Percentiles rank a stretch among this genome's conserved stretches.
Conservation (phyloP, 306 rosid species). For the Rosa lucieae region DNA sequence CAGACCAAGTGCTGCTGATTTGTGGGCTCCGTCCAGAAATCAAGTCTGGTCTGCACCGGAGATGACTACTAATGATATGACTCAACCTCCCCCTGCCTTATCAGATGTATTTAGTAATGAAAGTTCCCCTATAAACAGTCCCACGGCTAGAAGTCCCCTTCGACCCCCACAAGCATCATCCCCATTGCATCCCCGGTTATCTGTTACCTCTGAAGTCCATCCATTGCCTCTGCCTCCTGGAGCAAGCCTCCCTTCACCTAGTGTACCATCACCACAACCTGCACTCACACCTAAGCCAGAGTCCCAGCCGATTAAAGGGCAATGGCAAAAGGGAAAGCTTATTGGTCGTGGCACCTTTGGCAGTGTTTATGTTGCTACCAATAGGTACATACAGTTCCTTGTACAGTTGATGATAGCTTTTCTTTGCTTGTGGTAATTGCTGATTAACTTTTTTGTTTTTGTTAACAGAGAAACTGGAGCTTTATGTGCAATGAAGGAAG, state of each 20-base stretch:
- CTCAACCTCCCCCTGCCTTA: no score
- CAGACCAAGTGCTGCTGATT: constrained; percentile 39
- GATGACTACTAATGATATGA: no score
- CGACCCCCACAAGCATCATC: no score
- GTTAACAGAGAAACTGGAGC: constrained; percentile 79
- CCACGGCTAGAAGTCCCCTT: no score
- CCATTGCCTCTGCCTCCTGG: constrained; percentile 97
- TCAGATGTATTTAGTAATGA: no score
- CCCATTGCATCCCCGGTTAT: no score
- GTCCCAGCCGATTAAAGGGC: constrained; percentile 54
- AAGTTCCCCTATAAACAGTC: no score
- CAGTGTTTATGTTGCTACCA: constrained; percentile 89
- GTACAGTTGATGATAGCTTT: constrained; percentile 14
- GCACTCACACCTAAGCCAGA: constrained; percentile 44
- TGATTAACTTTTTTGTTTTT: background rate
- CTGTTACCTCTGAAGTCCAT: constrained; percentile 50
- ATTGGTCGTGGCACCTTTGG: constrained; percentile 99
- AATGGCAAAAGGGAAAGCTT: constrained; percentile 96
- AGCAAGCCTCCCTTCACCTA: constrained; percentile 45
- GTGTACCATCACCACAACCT: constrained; percentile 9
- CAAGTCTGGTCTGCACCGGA: no score
- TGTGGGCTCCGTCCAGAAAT: no score
- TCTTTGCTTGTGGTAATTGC: constrained; percentile 23
- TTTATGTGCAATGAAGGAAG: constrained; percentile 99
- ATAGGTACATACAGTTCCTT: constrained; percentile 50